Conservation (phyloP, 805 yeast genomes). For the Metschnikowia borealis region DNA sequence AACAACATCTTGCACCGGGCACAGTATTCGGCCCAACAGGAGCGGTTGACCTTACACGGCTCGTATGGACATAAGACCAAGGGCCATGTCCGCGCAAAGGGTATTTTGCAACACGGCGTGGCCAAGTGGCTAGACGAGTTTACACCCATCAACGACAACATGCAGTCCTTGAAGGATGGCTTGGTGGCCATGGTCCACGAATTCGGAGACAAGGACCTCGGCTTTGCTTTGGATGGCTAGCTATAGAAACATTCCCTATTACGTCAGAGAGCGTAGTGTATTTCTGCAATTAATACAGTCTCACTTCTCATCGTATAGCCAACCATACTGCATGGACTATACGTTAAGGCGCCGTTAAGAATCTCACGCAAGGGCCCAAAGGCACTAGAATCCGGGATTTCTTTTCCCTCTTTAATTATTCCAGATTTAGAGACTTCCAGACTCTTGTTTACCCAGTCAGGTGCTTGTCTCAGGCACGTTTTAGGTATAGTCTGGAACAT, state of each 20-base stretch:
- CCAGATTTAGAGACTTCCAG: too few relatives aligned
- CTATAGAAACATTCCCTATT: too few relatives aligned
- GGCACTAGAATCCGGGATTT: too few relatives aligned
- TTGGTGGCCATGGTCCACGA: conserved; percentile 27
- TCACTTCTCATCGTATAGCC: too few relatives aligned
- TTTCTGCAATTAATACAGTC: too few relatives aligned
- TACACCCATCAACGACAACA: conserved; percentile 26
- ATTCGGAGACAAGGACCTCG: conserved; percentile 31
- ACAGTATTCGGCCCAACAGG: conserved; percentile 33
- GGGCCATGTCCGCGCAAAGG: conserved; percentile 44
- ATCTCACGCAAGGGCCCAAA: too few relatives aligned
- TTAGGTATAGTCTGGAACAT: too few relatives aligned
- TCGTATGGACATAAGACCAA: conserved; percentile 43
- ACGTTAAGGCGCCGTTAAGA: too few relatives aligned
- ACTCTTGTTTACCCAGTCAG: too few relatives aligned
- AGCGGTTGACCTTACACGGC: conserved; percentile 47
- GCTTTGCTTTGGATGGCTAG: conserved; percentile 38
- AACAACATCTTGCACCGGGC: conserved; percentile 49
- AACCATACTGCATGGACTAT: too few relatives aligned
- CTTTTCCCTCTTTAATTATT: too few relatives aligned
- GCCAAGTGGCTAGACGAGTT: conserved; percentile 43
- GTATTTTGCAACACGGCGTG: conserved; percentile 53
- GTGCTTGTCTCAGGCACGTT: not conserved
- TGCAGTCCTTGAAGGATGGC: conserved; percentile 26
- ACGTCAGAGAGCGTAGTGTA: not conserved